phyloP scores from a whole-genome alignment of 176 grass and related monocot species.

The Raddia distichophylla region DNA sequence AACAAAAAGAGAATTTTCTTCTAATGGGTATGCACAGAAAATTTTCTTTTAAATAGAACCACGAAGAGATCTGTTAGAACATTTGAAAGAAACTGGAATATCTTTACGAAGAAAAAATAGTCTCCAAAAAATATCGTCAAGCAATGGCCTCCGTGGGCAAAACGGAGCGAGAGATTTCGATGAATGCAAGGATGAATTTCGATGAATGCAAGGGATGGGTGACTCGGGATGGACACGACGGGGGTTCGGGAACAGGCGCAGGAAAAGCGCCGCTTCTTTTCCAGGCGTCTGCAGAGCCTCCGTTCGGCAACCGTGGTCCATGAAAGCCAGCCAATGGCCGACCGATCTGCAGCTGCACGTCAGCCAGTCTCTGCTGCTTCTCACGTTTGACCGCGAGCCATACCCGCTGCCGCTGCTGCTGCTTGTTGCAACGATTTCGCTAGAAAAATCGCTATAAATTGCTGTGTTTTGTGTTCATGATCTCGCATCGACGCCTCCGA shows the following conservation, averaged over 20 bases:
- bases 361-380: neutral
- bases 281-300: neutral
- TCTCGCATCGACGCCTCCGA: conserved; percentile 18
- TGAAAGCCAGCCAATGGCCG: neutral
- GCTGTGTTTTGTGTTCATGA: neutral
- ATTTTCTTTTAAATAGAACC: no score
- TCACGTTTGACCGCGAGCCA: neutral
- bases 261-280: neutral
- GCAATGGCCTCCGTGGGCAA: no score
- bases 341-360: neutral
- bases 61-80: no score
- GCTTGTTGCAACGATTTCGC: neutral
- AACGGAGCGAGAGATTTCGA: no score
- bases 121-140: no score
- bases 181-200: no score
- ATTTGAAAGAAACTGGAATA: no score
- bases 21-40: no score
- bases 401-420: neutral
- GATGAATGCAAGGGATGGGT: no score
- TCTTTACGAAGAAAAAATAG: no score
- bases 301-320: neutral
- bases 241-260: neutral
- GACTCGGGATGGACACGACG: neutral
- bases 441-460: neutral
- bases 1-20: no score